Conservation (phyloP, 2,329 filamentous ascomycete genomes). For the Zymoseptoria ardabiliae region DNA sequence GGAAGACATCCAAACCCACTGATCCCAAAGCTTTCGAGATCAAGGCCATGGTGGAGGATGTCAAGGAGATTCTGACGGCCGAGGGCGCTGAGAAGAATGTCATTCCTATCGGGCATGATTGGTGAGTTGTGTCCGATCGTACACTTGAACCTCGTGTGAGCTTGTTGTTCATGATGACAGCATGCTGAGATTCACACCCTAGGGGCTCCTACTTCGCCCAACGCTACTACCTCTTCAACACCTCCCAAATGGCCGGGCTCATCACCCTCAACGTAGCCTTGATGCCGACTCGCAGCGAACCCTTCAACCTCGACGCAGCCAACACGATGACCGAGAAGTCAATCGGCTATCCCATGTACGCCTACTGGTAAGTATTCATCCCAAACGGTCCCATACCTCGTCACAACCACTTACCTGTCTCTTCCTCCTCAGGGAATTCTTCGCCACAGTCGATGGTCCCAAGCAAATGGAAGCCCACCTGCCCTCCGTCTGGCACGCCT, state of each 20-base stretch:
- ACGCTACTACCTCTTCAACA: slow-evolving; percentile 38
- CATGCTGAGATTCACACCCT: neutral
- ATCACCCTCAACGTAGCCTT: slow-evolving; percentile 40
- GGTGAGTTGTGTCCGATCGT: slow-evolving; percentile 1
- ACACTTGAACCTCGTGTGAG: neutral
- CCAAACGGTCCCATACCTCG: slow-evolving; percentile 38
- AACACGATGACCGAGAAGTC: slow-evolving; percentile 28
- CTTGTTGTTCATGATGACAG: neutral
- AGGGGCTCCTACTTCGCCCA: slow-evolving; percentile 35
- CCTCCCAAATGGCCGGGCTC: slow-evolving; percentile 35
- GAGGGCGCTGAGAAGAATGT: slow-evolving; percentile 24
- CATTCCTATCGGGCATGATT: slow-evolving; percentile 19
- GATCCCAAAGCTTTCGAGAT: slow-evolving; percentile 33
- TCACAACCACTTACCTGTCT: neutral
- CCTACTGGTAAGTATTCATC: slow-evolving; percentile 35
- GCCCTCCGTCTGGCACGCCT: slow-evolving; percentile 17
- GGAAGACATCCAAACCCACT: slow-evolving; percentile 35
- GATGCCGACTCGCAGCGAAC: slow-evolving; percentile 26
- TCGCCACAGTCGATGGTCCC: slow-evolving; percentile 30
- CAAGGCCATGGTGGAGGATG: slow-evolving; percentile 31
- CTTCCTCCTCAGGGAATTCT: slow-evolving; percentile 5
- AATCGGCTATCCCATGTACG: slow-evolving; percentile 33
- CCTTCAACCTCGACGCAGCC: slow-evolving; percentile 33
- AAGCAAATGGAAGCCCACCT: slow-evolving; percentile 28
- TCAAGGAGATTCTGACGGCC: slow-evolving; percentile 35